Base-by-base conservation (phyloP, 148 eudicot species). In the Tetragonia tetragonoides region DNA sequence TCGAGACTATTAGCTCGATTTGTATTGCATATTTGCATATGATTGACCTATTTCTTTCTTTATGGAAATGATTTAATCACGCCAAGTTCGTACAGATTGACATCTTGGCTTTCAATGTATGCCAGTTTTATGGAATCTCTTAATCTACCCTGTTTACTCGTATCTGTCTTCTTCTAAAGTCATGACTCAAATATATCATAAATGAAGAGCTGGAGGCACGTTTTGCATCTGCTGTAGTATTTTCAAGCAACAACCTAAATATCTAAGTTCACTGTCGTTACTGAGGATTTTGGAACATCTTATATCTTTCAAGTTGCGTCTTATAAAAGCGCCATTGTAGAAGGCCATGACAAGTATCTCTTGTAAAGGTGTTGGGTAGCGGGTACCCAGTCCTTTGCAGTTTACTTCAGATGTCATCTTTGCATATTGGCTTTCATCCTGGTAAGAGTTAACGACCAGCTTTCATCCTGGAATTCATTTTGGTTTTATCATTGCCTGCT, bases 1-100 rank as follows among this genome's bases (percentile, higher is more conserved):
- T 56, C 75, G 73, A 63, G 74, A 70, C 74, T 62, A 57, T 62
- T 54, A 82, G 70, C 80, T 59, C 65, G 47, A 69, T 78, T 72
- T 63, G 74, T 76, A 54, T 68, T 70, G 34, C 41, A 46, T 70
- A 73, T 70, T 68, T 70, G 34, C 41, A 46, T 70, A 73, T 70
- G 65, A 66, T 74, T 68, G 78, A 78, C 65, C 70, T 12, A 24
- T 41, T 73, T 68, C 66, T 73, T 56, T 78, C 11, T 62, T 51
- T 62, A n/a, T 60, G 16, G 41, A 49, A 69, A 51, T 68, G 62
- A 41, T 28, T 68, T 10, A 39, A 42, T 56, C 68, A 28, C 74
- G 68, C 41, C 67, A 65, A 74, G 60, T 67, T 66, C 5, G 39
- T 54, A 38, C 49, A 14, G 59, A 42, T 12, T 64, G 60, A 62